A percentile compares a stretch with the other conserved stretches of the same genome.
Evolutionary conservation across 192 early-diverging fungal species (phyloP).

Genomic region (Coemansia furcata): DNA sequence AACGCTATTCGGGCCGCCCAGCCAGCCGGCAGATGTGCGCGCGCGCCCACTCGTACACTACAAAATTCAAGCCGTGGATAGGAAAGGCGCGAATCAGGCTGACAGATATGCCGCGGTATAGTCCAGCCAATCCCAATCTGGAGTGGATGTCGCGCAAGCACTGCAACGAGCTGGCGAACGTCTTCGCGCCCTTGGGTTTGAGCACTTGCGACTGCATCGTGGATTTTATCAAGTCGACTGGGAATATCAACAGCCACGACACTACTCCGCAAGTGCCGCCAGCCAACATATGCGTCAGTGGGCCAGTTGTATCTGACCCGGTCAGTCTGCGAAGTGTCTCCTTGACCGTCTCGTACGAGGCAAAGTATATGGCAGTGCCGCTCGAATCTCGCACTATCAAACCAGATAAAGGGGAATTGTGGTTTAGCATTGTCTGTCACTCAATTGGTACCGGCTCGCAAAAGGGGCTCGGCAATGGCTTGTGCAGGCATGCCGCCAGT

Average conservation of each 20-base stretch:
- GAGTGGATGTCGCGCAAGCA: slow-evolving; percentile 55
- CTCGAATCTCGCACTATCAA: slow-evolving; percentile 58
- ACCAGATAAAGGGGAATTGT: not conserved
- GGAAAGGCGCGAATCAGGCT: slow-evolving; percentile 76
- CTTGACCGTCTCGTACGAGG: slow-evolving; percentile 62
- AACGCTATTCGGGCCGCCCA: slow-evolving; percentile 18
- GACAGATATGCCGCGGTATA: slow-evolving; percentile 74
- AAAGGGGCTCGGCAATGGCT: not conserved
- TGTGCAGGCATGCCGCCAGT: not conserved
- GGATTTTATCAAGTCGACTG: slow-evolving; percentile 74
- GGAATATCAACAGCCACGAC: slow-evolving; percentile 77
- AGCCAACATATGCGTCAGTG: slow-evolving; percentile 70
- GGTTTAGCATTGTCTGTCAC: not conserved
- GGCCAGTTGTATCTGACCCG: slow-evolving; percentile 53
- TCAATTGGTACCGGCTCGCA: not conserved
- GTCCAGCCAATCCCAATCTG: slow-evolving; percentile 56
- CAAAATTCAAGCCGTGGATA: slow-evolving; percentile 79
- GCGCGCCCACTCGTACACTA: slow-evolving; percentile 69
- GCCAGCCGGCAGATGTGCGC: slow-evolving; percentile 37
- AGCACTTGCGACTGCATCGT: slow-evolving; percentile 73
- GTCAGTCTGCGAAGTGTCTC: slow-evolving; percentile 46
- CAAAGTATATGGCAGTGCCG: slow-evolving; percentile 74
- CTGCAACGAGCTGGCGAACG: slow-evolving; percentile 49
- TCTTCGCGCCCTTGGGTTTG: slow-evolving; percentile 39
- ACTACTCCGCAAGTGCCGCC: slow-evolving; percentile 75